Percentiles rank a stretch among this genome's conserved stretches.
phyloP scores from a whole-genome alignment of 2,329 filamentous ascomycete species.

The Monosporascus sp. region DNA sequence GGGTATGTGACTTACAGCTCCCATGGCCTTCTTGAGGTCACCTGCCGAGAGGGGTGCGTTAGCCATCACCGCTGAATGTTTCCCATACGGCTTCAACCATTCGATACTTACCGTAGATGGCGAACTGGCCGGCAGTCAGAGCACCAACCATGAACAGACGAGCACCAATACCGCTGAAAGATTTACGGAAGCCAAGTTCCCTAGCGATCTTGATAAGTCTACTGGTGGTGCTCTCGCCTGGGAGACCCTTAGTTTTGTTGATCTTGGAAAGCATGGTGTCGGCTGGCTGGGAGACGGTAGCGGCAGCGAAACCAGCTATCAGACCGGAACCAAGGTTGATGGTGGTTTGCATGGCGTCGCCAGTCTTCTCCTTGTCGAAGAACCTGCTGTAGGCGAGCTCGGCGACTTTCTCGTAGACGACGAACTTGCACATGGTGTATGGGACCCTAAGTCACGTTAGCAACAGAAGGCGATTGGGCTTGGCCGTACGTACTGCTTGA shows the following conservation, averaged over 20 bases:
- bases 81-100: too few species aligned
- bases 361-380: slow-evolving; percentile 57
- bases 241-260: slow-evolving; percentile 72
- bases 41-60: neutral
- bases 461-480: neutral
- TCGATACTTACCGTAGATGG: slow-evolving; percentile 60
- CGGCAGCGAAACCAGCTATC: slow-evolving; percentile 71
- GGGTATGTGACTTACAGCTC: too few species aligned
- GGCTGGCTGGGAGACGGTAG: slow-evolving; percentile 69
- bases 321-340: slow-evolving; percentile 72
- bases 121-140: slow-evolving; percentile 66
- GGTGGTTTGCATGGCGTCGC: slow-evolving; percentile 55
- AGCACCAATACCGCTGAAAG: slow-evolving; percentile 66
- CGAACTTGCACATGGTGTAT: slow-evolving; percentile 80
- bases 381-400: slow-evolving; percentile 56
- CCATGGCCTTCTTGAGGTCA: slow-evolving; percentile 34
- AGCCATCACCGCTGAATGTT: too few species aligned
- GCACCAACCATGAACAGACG: slow-evolving; percentile 70
- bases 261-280: slow-evolving; percentile 80
- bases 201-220: slow-evolving; percentile 71
- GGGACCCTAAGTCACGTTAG: slow-evolving; percentile 50
- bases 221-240: slow-evolving; percentile 66
- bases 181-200: slow-evolving; percentile 60
- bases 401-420: slow-evolving; percentile 71
- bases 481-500: slow-evolving; percentile 54